Conservation (phyloP, 495 filamentous ascomycete species). For the Staphylotrichum tortipilum region DNA sequence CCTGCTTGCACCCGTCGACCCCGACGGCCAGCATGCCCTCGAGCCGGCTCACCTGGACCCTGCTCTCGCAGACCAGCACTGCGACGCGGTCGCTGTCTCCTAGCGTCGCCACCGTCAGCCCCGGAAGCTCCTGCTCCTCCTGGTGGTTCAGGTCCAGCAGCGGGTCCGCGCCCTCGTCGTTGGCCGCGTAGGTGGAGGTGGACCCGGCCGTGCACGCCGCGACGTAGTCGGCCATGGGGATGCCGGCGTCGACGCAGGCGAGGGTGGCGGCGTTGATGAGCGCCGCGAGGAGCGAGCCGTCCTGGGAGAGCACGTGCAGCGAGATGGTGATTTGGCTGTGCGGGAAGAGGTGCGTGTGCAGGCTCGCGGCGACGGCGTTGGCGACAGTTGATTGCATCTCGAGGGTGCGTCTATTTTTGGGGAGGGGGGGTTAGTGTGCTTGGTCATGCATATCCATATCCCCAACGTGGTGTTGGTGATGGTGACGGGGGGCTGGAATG, state of each 20-base stretch:
- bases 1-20: conserved; percentile 82
- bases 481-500: background rate
- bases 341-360: conserved; percentile 83
- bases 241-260: conserved; percentile 85
- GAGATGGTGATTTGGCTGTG: conserved; percentile 76
- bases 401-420: conserved; percentile 53
- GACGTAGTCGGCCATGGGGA: conserved; percentile 88
- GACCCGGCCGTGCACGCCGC: conserved; percentile 80
- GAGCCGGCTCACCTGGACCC: conserved; percentile 62
- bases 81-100: conserved; percentile 64
- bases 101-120: conserved; percentile 74
- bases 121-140: conserved; percentile 87
- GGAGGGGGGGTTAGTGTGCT: background rate
- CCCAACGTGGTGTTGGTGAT: no score
- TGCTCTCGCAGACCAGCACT: conserved; percentile 76
- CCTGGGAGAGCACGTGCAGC: conserved; percentile 79
- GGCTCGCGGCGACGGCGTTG: conserved; percentile 58
- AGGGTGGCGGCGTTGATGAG: conserved; percentile 88
- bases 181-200: conserved; percentile 55
- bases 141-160: conserved; percentile 76
- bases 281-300: conserved; percentile 82
- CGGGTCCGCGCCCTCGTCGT: conserved; percentile 68
- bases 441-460: no score
- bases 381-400: conserved; percentile 73
- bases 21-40: conserved; percentile 90